These are phyloP conservation scores for Ormosia emarginata DNA, from an alignment of 306 rosid genomes.

Conservation along the genomic window DNA sequence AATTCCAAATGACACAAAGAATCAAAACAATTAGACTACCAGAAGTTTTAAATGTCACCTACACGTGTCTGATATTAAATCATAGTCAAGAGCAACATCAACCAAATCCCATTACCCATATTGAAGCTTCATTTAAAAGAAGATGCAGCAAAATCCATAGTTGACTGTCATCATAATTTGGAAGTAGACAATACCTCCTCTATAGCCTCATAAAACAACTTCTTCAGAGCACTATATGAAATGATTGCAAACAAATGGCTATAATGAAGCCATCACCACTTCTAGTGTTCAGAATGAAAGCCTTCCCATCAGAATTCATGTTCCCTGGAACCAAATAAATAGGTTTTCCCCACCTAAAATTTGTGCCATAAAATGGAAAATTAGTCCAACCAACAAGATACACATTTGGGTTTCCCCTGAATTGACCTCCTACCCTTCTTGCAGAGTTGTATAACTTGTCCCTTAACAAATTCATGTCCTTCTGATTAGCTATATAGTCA, in stretches of 20 bases:
- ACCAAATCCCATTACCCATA: too few species aligned
- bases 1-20: neutral
- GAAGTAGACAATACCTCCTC: too few species aligned
- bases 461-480: slow-evolving; percentile 24
- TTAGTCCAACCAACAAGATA: slow-evolving; percentile 30
- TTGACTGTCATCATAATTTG: too few species aligned
- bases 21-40: neutral
- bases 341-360: slow-evolving; percentile 44
- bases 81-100: too few species aligned
- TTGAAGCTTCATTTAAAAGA: too few species aligned
- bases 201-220: too few species aligned
- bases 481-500: slow-evolving; percentile 16
- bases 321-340: slow-evolving; percentile 15
- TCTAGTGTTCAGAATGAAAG: too few species aligned
- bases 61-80: neutral
- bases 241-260: too few species aligned
- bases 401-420: slow-evolving; percentile 22
- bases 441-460: neutral
- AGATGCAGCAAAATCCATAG: too few species aligned
- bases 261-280: too few species aligned
- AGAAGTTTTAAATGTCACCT: neutral
- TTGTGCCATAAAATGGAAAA: neutral
- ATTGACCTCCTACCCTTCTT: neutral
- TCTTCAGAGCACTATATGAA: too few species aligned
- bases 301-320: too few species aligned